Percentiles rank a stretch among this genome's conserved stretches.
Evolutionary conservation across 1,139 yeast genomes (phyloP).

Genomic region (Arxiozyma heterogenica): DNA sequence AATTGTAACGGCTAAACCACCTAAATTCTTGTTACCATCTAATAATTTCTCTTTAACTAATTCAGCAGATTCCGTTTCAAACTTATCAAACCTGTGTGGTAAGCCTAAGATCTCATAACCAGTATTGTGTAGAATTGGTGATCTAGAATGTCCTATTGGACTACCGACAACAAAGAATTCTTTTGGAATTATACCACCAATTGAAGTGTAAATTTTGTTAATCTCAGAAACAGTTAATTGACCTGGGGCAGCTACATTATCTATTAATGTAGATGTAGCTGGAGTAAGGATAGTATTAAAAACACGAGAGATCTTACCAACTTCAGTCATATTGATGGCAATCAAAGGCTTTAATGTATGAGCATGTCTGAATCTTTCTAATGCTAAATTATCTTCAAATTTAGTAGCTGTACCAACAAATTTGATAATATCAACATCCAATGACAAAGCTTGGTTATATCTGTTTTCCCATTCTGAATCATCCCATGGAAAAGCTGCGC

Average conservation of each 20-base stretch:
- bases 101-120: constrained; percentile 64
- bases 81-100: constrained; percentile 62
- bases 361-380: constrained; percentile 56
- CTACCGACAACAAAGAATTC: constrained; percentile 71
- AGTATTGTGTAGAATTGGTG: constrained; percentile 77
- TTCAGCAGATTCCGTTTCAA: constrained; percentile 59
- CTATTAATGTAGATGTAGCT: constrained; percentile 59
- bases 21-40: constrained; percentile 45
- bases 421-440: constrained; percentile 69
- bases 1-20: constrained; percentile 88
- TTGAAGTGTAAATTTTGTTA: constrained; percentile 45
- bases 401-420: constrained; percentile 69
- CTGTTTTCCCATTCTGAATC: constrained; percentile 65
- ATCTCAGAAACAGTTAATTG: constrained; percentile 57
- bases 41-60: constrained; percentile 42
- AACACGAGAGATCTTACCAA: constrained; percentile 73
- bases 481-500: constrained; percentile 56
- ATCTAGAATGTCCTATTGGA: constrained; percentile 78
- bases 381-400: constrained; percentile 56
- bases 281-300: constrained; percentile 74
- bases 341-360: constrained; percentile 57
- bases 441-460: constrained; percentile 54
- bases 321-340: constrained; percentile 72
- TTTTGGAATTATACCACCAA: constrained; percentile 54
- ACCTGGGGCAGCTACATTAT: constrained; percentile 68